Conservation (phyloP, 78 protist species). For the Planoprotostelium fungivorum region DNA sequence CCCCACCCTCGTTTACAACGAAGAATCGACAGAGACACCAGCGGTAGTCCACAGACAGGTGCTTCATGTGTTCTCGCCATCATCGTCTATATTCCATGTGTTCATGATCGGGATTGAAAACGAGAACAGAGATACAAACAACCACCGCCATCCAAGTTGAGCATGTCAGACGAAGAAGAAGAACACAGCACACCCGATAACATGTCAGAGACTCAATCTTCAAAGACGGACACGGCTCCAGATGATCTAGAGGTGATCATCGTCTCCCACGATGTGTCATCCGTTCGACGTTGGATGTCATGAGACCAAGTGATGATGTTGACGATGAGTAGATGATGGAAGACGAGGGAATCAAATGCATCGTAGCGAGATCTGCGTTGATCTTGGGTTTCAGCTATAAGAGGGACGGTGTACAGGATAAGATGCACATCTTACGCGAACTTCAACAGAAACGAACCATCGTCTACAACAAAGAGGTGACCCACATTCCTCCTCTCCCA, state of each 20-base stretch:
- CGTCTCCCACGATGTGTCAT: no score
- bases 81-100: not conserved
- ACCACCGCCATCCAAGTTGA: no score
- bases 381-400: constrained; percentile 10
- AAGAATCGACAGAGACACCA: not conserved
- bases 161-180: not conserved
- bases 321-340: not conserved
- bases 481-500: no score
- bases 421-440: not conserved
- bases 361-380: constrained; percentile 10
- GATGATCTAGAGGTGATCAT: not conserved
- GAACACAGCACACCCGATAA: not conserved
- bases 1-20: not conserved
- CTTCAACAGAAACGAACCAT: constrained; percentile 5
- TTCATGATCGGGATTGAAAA: not conserved
- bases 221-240: no score
- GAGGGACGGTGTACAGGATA: not conserved
- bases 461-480: constrained; percentile 12
- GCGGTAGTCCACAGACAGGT: not conserved
- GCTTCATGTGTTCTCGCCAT: not conserved
- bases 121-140: not conserved
- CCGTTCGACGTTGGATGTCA: no score
- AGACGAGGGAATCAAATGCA: constrained; percentile 17
- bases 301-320: not conserved
- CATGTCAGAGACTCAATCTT: not conserved